Percentiles rank a stretch among this genome's conserved stretches.
These are phyloP conservation scores for Fusarium floridanum DNA, from an alignment of 2,329 filamentous ascomycete species.

Conservation along the genomic window DNA sequence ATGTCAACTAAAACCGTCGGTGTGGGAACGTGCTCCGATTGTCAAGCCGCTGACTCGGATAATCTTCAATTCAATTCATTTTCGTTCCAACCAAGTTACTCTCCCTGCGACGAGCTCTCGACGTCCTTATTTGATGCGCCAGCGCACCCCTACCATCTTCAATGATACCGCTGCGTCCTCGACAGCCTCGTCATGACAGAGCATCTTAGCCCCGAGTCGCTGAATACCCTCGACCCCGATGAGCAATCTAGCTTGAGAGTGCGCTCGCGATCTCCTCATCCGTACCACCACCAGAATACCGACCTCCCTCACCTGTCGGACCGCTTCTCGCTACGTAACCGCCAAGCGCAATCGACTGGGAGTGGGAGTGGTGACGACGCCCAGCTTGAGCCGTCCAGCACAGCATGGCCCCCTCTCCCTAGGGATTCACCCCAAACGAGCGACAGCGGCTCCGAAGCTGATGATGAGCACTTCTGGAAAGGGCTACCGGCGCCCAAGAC, in stretches of 20 bases:
- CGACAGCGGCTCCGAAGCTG: slow-evolving; percentile 94
- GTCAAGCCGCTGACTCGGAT: slow-evolving; percentile 33
- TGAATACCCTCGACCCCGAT: slow-evolving; percentile 50
- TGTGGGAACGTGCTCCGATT: slow-evolving; percentile 33
- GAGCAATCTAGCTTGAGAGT: slow-evolving; percentile 59
- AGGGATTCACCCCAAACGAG: slow-evolving; percentile 74
- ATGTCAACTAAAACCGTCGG: slow-evolving; percentile 34
- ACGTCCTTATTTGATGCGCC: slow-evolving; percentile 34
- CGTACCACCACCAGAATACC: slow-evolving; percentile 71
- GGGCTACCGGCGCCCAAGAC: slow-evolving; percentile 84
- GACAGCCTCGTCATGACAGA: slow-evolving; percentile 60
- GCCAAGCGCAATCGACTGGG: slow-evolving; percentile 32
- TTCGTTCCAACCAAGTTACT: slow-evolving; percentile 1
- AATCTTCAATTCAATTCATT: slow-evolving; percentile 16
- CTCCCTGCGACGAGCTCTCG: slow-evolving; percentile 10
- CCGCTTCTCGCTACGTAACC: slow-evolving; percentile 46
- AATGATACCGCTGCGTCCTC: slow-evolving; percentile 44
- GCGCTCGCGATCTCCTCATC: slow-evolving; percentile 74
- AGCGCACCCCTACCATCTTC: slow-evolving; percentile 38
- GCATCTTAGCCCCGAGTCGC: slow-evolving; percentile 54
- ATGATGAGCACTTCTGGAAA: slow-evolving; percentile 91
- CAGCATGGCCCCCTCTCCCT: slow-evolving; percentile 51
- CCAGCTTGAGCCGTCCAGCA: slow-evolving; percentile 41
- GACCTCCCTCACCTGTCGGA: slow-evolving; percentile 68
- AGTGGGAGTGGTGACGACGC: slow-evolving; percentile 35